Evolutionary conservation across 371 early-diverging fungal species (phyloP).

Genomic region (Actinomucor elegans): DNA sequence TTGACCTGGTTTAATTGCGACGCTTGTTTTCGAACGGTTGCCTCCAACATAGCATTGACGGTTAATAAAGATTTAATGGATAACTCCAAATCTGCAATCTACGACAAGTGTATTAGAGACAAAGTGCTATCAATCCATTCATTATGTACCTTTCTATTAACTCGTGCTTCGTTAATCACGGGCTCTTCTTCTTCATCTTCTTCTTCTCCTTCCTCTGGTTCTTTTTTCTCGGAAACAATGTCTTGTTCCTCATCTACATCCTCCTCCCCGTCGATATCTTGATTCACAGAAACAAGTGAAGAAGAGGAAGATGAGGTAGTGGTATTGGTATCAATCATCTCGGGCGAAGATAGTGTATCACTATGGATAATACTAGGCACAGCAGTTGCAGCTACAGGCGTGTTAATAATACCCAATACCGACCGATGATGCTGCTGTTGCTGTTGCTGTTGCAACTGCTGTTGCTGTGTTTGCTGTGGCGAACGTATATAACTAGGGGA

Average conservation of each 20-base stretch:
- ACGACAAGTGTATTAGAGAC: not conserved
- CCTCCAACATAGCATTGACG: constrained; percentile 53
- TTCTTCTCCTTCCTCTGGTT: constrained; percentile 15
- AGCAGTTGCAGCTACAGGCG: constrained; percentile 2
- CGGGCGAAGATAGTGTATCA: not conserved
- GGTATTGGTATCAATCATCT: not conserved
- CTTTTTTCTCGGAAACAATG: not conserved
- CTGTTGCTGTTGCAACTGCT: not conserved
- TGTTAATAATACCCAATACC: constrained; percentile 18
- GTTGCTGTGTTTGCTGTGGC: not conserved
- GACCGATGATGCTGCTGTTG: constrained; percentile 8
- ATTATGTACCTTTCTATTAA: constrained; percentile 40
- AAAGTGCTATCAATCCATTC: not conserved
- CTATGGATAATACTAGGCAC: not conserved
- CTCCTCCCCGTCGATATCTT: not conserved
- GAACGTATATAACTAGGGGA: constrained; percentile 1
- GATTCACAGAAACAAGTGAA: not conserved
- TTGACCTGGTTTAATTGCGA: constrained; percentile 46
- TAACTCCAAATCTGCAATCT: constrained; percentile 59
- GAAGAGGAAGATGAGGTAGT: not conserved
- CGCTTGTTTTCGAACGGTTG: constrained; percentile 50
- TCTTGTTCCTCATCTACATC: constrained; percentile 2
- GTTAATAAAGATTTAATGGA: constrained; percentile 49
- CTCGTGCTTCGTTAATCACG: constrained; percentile 40
- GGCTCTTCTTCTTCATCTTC: constrained; percentile 23